Evolutionary conservation across 176 grass and related monocot genomes (phyloP).

Genomic region (Oryza nivara): DNA sequence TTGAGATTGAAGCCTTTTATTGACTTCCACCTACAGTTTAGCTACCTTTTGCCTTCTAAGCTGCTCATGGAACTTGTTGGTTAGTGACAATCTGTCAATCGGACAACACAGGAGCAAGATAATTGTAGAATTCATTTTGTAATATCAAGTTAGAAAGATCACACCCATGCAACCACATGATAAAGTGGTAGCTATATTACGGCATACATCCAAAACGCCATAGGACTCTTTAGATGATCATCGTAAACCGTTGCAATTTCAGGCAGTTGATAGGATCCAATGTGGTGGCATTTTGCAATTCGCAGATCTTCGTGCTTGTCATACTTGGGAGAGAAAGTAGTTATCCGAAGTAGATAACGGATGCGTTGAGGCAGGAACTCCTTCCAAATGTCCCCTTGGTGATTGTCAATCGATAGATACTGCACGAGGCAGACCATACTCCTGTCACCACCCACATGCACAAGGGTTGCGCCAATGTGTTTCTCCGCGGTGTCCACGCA

Average conservation of each 20-base stretch:
- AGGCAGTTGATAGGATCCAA: slow-evolving; percentile 6
- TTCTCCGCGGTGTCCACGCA: background rate
- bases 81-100: no score
- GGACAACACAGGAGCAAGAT: no score
- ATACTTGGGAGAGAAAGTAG: slow-evolving; percentile 22
- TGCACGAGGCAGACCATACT: slow-evolving; percentile 27
- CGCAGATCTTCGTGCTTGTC: slow-evolving; percentile 4
- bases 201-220: no score
- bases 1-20: no score
- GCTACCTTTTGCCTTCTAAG: no score
- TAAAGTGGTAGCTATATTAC: no score
- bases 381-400: background rate
- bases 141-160: no score
- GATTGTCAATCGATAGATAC: background rate
- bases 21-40: no score
- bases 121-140: no score
- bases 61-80: no score
- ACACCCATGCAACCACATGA: no score
- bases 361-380: background rate
- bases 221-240: background rate
- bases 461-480: background rate
- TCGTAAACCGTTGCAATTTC: background rate
- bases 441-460: background rate
- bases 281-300: no score
- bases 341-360: background rate